Percentiles rank a stretch among this genome's conserved stretches.
phyloP scores from a whole-genome alignment of 208 protist genomes.

The Leishmania martiniquensis region DNA sequence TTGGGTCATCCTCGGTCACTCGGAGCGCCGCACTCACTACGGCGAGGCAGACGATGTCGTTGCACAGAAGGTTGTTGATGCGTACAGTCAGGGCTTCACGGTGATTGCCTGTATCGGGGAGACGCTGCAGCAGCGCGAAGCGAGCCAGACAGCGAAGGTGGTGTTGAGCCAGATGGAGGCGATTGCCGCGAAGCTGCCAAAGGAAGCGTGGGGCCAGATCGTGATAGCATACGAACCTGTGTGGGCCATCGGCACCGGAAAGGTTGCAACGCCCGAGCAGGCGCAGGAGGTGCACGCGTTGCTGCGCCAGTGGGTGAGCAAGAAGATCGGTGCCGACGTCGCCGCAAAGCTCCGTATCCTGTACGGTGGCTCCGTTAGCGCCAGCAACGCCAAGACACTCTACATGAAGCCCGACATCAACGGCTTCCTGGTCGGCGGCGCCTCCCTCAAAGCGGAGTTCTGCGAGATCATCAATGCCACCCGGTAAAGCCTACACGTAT shows the following conservation, averaged over 20 bases:
- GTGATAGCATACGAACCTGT: slow-evolving; percentile 99
- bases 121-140: slow-evolving; percentile 93
- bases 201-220: slow-evolving; percentile 90
- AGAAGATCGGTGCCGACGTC: slow-evolving; percentile 91
- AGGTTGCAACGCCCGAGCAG: slow-evolving; percentile 96
- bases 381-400: slow-evolving; percentile 90
- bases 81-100: slow-evolving; percentile 85
- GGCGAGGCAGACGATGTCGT: slow-evolving; percentile 93
- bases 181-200: slow-evolving; percentile 68
- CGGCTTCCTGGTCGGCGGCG: slow-evolving; percentile 99
- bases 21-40: slow-evolving; percentile 97
- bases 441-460: slow-evolving; percentile 97
- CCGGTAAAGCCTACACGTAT: slow-evolving; percentile 9
- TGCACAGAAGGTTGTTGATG: slow-evolving; percentile 91
- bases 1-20: slow-evolving; percentile 98
- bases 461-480: slow-evolving; percentile 94
- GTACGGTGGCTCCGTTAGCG: slow-evolving; percentile 98
- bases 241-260: slow-evolving; percentile 99
- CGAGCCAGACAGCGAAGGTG: slow-evolving; percentile 91
- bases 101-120: slow-evolving; percentile 98
- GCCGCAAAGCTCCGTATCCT: slow-evolving; percentile 94
- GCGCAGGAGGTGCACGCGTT: slow-evolving; percentile 93
- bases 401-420: slow-evolving; percentile 96
- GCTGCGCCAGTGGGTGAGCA: slow-evolving; percentile 91
- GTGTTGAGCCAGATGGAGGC: slow-evolving; percentile 91